These are phyloP conservation scores for Globisporangium apiculatum DNA, from an alignment of 352 stramenopile species.

Conservation along the genomic window DNA sequence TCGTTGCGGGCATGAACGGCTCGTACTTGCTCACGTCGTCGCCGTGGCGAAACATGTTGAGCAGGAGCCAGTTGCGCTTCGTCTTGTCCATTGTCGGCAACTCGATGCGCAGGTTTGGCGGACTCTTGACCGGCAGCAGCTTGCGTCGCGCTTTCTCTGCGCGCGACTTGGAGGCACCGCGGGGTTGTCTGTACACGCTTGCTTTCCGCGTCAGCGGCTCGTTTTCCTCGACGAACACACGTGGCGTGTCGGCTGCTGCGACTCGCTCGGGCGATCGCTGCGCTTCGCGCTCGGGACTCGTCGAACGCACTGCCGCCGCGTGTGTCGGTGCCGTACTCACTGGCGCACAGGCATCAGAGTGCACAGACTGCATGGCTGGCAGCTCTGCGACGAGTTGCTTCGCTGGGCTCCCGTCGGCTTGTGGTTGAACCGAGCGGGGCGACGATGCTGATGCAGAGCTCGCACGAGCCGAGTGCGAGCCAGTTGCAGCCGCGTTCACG, in stretches of 20 bases:
- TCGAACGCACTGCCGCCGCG: not conserved
- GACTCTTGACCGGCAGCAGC: conserved; percentile 46
- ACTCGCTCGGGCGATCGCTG: conserved; percentile 3
- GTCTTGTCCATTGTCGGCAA: conserved; percentile 44
- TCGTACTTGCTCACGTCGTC: conserved; percentile 64
- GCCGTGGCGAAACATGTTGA: conserved; percentile 77
- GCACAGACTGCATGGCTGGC: too few species aligned
- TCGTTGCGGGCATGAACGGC: conserved; percentile 31
- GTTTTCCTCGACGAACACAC: conserved; percentile 20
- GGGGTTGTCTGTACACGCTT: conserved; percentile 28
- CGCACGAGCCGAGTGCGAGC: not conserved
- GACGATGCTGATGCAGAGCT: too few species aligned
- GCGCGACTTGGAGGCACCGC: conserved; percentile 6
- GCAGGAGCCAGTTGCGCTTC: conserved; percentile 70
- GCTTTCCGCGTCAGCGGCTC: conserved; percentile 30
- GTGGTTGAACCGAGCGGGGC: too few species aligned
- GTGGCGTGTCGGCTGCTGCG: conserved; percentile 1
- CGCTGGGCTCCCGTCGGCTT: too few species aligned
- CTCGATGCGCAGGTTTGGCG: conserved; percentile 41
- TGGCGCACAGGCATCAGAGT: not conserved
- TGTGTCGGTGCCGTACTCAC: not conserved
- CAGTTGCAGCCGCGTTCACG: not conserved
- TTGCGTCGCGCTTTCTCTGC: conserved; percentile 19
- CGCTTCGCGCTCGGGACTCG: conserved; percentile 1
- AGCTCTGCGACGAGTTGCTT: too few species aligned